These are phyloP conservation scores for Primulina huaijiensis DNA, from an alignment of 257 asterid species.

Conservation along the genomic window DNA sequence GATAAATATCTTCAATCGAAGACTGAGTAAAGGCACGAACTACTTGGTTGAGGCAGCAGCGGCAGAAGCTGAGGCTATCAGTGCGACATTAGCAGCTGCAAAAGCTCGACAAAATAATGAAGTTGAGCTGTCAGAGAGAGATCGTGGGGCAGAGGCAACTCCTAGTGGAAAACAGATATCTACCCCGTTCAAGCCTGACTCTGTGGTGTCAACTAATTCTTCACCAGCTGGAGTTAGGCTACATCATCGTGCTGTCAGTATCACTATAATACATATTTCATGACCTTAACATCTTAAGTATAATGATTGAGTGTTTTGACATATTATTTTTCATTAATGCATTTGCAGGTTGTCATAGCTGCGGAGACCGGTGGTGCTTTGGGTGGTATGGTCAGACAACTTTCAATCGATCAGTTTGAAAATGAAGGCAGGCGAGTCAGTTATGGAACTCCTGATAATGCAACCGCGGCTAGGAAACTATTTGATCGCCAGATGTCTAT, in stretches of 20 bases:
- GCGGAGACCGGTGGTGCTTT: conserved; percentile 82
- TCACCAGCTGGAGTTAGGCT: conserved; percentile 80
- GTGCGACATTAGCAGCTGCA: conserved; percentile 88
- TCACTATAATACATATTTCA: conserved; percentile 8
- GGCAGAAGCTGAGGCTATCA: conserved; percentile 97
- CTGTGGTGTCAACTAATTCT: conserved; percentile 51
- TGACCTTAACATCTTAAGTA: background rate
- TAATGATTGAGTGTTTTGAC: conserved; percentile 14
- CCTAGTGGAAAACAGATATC: conserved; percentile 82
- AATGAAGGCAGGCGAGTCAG: conserved; percentile 82
- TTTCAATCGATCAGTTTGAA: conserved; percentile 77
- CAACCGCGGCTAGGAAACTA: conserved; percentile 93
- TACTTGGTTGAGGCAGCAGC: conserved; percentile 95
- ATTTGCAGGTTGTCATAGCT: conserved; percentile 67
- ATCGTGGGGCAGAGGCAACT: conserved; percentile 93
- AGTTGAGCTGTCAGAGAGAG: conserved; percentile 83
- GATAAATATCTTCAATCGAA: conserved; percentile 37
- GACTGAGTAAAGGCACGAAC: conserved; percentile 78
- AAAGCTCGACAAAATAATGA: conserved; percentile 87
- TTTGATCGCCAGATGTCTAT: conserved; percentile 94
- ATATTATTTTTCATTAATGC: conserved; percentile 26
- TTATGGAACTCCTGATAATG: conserved; percentile 95
- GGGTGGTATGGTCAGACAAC: conserved; percentile 82
- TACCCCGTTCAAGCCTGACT: conserved; percentile 69
- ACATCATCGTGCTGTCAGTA: conserved; percentile 96